Percentiles rank a stretch among this genome's conserved stretches.
Conservation (phyloP, 2,329 filamentous ascomycete species). For the Podosphaera aphanis region DNA sequence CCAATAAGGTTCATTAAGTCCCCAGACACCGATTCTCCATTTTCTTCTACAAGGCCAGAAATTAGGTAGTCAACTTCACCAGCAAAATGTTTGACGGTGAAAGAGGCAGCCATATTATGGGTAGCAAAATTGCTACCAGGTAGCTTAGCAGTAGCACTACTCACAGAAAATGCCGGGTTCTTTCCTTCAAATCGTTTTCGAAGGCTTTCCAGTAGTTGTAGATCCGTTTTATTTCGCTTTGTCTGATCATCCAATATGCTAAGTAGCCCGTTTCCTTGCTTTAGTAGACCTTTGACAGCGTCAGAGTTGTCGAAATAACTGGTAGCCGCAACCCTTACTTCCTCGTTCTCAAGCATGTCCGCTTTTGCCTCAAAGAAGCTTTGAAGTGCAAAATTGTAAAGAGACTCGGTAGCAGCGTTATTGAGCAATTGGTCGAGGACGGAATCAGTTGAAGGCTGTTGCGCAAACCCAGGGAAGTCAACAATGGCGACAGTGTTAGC, state of each 20-base stretch:
- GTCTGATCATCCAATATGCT: conserved; percentile 95
- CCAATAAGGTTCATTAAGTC: conserved; percentile 89
- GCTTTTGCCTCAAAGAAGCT: conserved; percentile 92
- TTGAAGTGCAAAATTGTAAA: conserved; percentile 84
- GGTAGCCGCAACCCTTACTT: conserved; percentile 70
- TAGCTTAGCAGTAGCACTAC: conserved; percentile 48
- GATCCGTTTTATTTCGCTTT: conserved; percentile 64
- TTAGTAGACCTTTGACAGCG: conserved; percentile 74
- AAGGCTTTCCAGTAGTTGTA: conserved; percentile 74
- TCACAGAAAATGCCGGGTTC: conserved; percentile 69
- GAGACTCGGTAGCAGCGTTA: conserved; percentile 76
- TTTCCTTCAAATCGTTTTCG: conserved; percentile 86
- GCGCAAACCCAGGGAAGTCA: conserved; percentile 88
- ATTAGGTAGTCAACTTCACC: conserved; percentile 90
- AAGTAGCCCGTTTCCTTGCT: conserved; percentile 74
- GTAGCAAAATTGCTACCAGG: conserved; percentile 80
- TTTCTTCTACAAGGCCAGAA: conserved; percentile 74
- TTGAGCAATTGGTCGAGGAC: conserved; percentile 78
- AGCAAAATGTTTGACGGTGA: conserved; percentile 86
- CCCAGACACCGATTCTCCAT: conserved; percentile 84
- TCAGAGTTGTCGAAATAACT: conserved; percentile 98
- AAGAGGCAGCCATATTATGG: conserved; percentile 54
- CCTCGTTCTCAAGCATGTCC: conserved; percentile 80
- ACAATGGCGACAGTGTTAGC: conserved; percentile 87
- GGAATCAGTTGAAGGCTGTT: conserved; percentile 63